Base-by-base conservation (phyloP, 2,329 filamentous ascomycete genomes). In the Fusarium stilboides region DNA sequence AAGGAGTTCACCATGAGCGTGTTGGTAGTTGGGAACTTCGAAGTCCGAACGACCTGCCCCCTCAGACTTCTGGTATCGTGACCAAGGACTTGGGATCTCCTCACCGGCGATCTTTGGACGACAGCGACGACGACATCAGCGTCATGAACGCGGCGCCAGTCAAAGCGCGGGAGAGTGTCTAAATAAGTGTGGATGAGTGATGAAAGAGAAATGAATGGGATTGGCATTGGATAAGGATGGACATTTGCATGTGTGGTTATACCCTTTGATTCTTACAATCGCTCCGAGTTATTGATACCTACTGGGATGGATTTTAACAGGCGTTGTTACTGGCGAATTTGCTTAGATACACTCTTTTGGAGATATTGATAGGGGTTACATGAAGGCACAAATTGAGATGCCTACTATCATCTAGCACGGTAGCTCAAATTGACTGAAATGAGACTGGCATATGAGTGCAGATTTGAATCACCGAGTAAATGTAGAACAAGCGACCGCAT, bases 1-100 rank as follows among this genome's bases (percentile, higher is more conserved):
- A 74, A 8, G 84, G 84, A 1, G 75, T 69, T 6, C 77, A 77
- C 5, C 82, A 85, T 34, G 84, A 83, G 67, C 80, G 84, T 8
- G 73, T 82, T 15, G 84, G 84, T 2, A 86, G 84, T 71, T 86
- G 85, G 85, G 85, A 87, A 68, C 74, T 87, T 52, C 75, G 74
- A 17, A 63, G 62, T 2, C 68, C 63, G 7, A 73, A 37, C 17
- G 46, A 50, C 7, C 13, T 68, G 3, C 57, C 68, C 17, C 53
- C 52, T 4, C 65, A 65, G 17, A 63, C 45, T 26, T 75, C 55
- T 39, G 74, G 59, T 17, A 75, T 68, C 19, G 71, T 74, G 24
- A 75, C 74, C 4, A 70, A 71, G 20, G 71, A 76, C 24, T 45
- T 69, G 42, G 56, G 65, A 19, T 64, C 61, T 15, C 64, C 68